Conservation (phyloP, 345 rosid species). For the Syzygium aromaticum region DNA sequence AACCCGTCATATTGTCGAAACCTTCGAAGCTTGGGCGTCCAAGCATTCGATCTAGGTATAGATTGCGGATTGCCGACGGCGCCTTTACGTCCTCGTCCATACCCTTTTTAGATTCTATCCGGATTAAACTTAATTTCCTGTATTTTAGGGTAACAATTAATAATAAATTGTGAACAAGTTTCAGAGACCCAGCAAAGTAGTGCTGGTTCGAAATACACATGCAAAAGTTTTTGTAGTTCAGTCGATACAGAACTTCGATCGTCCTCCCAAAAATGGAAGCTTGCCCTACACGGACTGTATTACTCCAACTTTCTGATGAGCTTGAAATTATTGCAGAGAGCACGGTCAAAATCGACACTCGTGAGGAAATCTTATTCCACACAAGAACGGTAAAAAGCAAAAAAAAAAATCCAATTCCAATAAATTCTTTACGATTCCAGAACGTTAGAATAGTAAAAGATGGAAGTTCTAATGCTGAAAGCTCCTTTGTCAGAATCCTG, state of each 20-base stretch:
- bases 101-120: background rate
- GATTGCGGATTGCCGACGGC: background rate
- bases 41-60: background rate
- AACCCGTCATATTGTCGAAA: rapidly evolving
- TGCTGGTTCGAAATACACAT: background rate
- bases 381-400: background rate
- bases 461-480: background rate
- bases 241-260: background rate
- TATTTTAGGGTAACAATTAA: background rate
- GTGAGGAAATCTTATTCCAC: background rate
- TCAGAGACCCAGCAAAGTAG: background rate
- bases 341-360: background rate
- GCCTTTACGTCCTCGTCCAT: background rate
- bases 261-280: background rate
- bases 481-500: background rate
- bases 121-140: background rate
- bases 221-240: background rate
- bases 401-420: background rate
- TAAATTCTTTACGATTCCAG: background rate
- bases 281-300: background rate
- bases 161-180: background rate
- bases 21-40: background rate
- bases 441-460: background rate
- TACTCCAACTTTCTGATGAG: background rate
- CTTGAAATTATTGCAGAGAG: background rate